A percentile compares a stretch with the other conserved stretches of the same genome.
Conservation (phyloP, 1,284 basidiomycete species). For the Cutaneotrichosporon mucoides region DNA sequence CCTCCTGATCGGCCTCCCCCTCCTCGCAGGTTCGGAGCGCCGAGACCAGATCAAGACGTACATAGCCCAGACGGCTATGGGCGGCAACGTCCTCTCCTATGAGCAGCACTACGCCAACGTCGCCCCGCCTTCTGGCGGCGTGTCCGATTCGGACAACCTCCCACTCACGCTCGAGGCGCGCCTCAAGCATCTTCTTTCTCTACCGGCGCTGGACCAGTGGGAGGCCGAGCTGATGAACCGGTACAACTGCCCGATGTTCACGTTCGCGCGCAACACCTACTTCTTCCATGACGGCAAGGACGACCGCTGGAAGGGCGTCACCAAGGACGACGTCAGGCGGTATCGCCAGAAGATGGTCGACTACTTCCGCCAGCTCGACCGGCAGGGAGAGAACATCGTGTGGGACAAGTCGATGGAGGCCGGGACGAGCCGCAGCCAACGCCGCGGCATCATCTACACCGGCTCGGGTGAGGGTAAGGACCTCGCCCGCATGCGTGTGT, state of each 20-base stretch:
- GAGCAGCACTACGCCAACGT: slow-evolving; percentile 22
- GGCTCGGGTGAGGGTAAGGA: slow-evolving; percentile 49
- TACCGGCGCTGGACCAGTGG: slow-evolving; percentile 42
- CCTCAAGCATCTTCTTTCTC: slow-evolving; percentile 29
- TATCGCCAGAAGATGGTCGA: slow-evolving; percentile 46
- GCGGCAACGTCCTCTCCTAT: neutral
- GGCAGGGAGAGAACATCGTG: slow-evolving; percentile 40
- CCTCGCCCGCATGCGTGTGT: slow-evolving; percentile 40
- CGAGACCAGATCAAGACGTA: slow-evolving; percentile 7
- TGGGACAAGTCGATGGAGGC: slow-evolving; percentile 39
- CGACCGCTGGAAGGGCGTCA: slow-evolving; percentile 42
- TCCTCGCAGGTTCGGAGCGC: slow-evolving; percentile 13
- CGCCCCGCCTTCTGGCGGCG: slow-evolving; percentile 28
- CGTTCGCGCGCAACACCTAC: slow-evolving; percentile 44
- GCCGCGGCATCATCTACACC: slow-evolving; percentile 49
- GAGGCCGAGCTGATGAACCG: slow-evolving; percentile 40
- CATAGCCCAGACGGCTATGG: slow-evolving; percentile 1
- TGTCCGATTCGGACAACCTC: slow-evolving; percentile 24
- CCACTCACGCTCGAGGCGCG: slow-evolving; percentile 39
- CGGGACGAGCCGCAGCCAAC: slow-evolving; percentile 25
- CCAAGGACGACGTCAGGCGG: slow-evolving; percentile 35
- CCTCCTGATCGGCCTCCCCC: slow-evolving; percentile 13
- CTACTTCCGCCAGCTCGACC: slow-evolving; percentile 42
- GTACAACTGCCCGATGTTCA: slow-evolving; percentile 43
- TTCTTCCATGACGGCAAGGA: slow-evolving; percentile 44